Evolutionary conservation across 371 early-diverging fungal species (phyloP).

Genomic region (Blakeslea trispora): DNA sequence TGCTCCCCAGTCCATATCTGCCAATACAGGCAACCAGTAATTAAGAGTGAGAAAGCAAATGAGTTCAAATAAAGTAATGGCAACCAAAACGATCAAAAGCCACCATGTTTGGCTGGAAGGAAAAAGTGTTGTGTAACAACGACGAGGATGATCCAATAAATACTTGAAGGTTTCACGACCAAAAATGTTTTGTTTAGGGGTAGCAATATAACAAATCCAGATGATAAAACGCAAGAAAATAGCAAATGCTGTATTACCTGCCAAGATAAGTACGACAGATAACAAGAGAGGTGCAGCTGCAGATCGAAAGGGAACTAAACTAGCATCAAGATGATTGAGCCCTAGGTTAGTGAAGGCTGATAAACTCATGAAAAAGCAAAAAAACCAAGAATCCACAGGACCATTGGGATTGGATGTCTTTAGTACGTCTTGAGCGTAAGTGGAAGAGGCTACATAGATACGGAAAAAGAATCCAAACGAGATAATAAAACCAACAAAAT

Average conservation of each 20-base stretch:
- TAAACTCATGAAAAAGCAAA: constrained; percentile 43
- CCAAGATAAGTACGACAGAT: constrained; percentile 35
- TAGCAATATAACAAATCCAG: constrained; percentile 35
- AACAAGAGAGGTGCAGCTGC: constrained; percentile 42
- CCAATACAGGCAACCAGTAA: constrained; percentile 46
- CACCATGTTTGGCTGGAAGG: constrained; percentile 51
- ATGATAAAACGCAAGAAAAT: constrained; percentile 45
- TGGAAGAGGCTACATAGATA: constrained; percentile 35
- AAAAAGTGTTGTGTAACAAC: constrained; percentile 49
- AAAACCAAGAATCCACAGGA: constrained; percentile 46
- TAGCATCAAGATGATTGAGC: constrained; percentile 40
- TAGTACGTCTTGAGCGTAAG: constrained; percentile 33
- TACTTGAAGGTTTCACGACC: constrained; percentile 43
- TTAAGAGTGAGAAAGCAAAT: constrained; percentile 46
- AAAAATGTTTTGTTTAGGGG: constrained; percentile 33
- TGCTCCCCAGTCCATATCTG: constrained; percentile 42
- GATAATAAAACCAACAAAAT: constrained; percentile 30
- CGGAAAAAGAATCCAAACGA: constrained; percentile 34
- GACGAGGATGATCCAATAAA: constrained; percentile 48
- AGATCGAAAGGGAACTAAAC: constrained; percentile 47
- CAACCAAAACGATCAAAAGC: constrained; percentile 41
- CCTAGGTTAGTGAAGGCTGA: constrained; percentile 49
- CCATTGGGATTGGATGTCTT: constrained; percentile 33
- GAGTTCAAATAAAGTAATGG: constrained; percentile 42
- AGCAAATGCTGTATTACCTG: constrained; percentile 51